These are phyloP conservation scores for Leptodontidium sp. DNA, from an alignment of 2,329 filamentous ascomycete species.

Conservation along the genomic window DNA sequence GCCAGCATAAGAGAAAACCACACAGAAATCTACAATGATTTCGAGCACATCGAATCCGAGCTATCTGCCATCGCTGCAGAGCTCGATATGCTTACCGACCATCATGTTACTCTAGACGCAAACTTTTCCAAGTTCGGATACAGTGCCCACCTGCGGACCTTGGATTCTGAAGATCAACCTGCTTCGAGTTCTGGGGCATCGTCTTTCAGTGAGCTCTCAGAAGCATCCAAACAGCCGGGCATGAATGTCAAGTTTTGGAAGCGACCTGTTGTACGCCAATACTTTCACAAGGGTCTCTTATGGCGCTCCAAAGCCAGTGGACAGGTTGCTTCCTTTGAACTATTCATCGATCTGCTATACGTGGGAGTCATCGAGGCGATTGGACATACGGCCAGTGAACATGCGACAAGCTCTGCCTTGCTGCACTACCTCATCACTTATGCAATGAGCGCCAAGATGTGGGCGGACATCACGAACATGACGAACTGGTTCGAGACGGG, in stretches of 20 bases:
- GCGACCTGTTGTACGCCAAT: neutral
- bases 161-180: neutral
- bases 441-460: neutral
- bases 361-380: slow-evolving; percentile 5
- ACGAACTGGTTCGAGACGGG: slow-evolving; percentile 4
- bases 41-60: neutral
- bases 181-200: neutral
- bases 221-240: neutral
- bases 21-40: neutral
- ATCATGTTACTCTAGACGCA: neutral
- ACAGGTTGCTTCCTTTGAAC: slow-evolving; percentile 1
- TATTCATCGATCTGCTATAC: neutral
- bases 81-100: neutral
- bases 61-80: neutral
- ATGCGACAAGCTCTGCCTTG: neutral
- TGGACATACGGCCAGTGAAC: slow-evolving; percentile 12
- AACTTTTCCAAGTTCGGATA: slow-evolving; percentile 6
- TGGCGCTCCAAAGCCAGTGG: slow-evolving; percentile 8
- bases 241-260: slow-evolving; percentile 9
- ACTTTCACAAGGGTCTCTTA: slow-evolving; percentile 1
- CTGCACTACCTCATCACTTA: slow-evolving; percentile 6
- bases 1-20: neutral
- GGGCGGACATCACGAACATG: neutral
- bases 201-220: neutral
- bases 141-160: neutral